phyloP scores from a whole-genome alignment of 2,329 filamentous ascomycete genomes.

The Dryadomyces quercus-mongolicae region DNA sequence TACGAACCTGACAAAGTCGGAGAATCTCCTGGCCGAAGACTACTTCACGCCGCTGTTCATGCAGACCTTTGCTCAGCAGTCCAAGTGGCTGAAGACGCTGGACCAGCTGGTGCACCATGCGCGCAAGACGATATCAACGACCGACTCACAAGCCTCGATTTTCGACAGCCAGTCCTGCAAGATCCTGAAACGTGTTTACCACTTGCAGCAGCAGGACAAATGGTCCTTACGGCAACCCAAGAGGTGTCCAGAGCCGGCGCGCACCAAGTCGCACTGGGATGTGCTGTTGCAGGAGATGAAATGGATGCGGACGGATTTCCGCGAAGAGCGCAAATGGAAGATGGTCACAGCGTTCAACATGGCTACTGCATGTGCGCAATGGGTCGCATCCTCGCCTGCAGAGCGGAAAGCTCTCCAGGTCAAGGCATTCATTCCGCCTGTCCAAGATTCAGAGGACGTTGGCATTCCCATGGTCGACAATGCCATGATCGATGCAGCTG shows the following conservation, averaged over 20 bases:
- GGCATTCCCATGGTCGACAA: constrained; percentile 13
- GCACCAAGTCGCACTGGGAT: constrained; percentile 73
- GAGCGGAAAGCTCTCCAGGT: constrained; percentile 60
- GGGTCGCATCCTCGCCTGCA: constrained; percentile 52
- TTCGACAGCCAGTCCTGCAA: constrained; percentile 81
- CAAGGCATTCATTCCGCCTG: constrained; percentile 35
- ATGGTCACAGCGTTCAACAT: constrained; percentile 66
- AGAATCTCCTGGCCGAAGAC: constrained; percentile 41
- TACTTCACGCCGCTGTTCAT: constrained; percentile 54
- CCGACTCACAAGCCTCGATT: constrained; percentile 71
- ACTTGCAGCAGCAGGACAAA: constrained; percentile 79
- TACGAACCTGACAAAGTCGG: constrained; percentile 41
- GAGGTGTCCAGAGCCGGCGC: constrained; percentile 66
- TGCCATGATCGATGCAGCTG: constrained; percentile 12
- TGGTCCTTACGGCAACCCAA: constrained; percentile 90
- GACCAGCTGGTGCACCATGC: constrained; percentile 69
- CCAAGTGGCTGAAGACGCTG: constrained; percentile 48
- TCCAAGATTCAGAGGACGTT: background rate
- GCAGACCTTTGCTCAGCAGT: constrained; percentile 41
- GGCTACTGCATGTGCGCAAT: constrained; percentile 74
- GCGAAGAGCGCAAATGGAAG: constrained; percentile 92
- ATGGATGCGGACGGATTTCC: constrained; percentile 96
- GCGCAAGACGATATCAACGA: constrained; percentile 80
- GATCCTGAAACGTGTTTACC: constrained; percentile 75
- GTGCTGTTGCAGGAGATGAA: constrained; percentile 82